These are phyloP conservation scores for Raffaelea ambrosiae DNA, from an alignment of 2,329 filamentous ascomycete species.

Conservation along the genomic window DNA sequence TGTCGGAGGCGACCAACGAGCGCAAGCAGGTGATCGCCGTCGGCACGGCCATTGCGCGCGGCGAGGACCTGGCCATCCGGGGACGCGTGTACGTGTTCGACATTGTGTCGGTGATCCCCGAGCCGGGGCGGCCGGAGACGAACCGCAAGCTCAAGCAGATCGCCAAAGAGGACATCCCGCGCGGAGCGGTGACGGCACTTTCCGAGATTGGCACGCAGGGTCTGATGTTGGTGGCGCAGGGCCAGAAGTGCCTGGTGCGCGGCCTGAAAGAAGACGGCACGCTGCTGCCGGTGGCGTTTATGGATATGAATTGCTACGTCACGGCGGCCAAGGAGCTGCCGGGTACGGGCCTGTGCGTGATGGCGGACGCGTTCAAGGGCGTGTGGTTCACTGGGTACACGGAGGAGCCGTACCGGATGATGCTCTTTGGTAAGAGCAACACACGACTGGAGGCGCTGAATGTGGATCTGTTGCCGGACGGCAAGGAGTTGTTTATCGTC, in stretches of 20 bases:
- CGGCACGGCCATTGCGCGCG: slow-evolving; percentile 76
- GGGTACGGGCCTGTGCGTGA: slow-evolving; percentile 74
- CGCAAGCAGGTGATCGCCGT: slow-evolving; percentile 74
- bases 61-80: slow-evolving; percentile 81
- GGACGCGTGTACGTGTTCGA: slow-evolving; percentile 88
- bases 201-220: slow-evolving; percentile 80
- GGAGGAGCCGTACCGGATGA: slow-evolving; percentile 94
- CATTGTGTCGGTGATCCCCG: slow-evolving; percentile 82
- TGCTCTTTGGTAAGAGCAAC: slow-evolving; percentile 80
- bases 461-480: slow-evolving; percentile 83
- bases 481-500: slow-evolving; percentile 72
- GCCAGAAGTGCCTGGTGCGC: slow-evolving; percentile 94
- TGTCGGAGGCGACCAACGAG: slow-evolving; percentile 86
- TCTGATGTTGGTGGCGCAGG: slow-evolving; percentile 82
- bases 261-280: slow-evolving; percentile 93
- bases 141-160: slow-evolving; percentile 78
- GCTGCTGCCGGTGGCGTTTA: slow-evolving; percentile 86
- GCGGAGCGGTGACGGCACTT: slow-evolving; percentile 82
- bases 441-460: slow-evolving; percentile 69
- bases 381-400: slow-evolving; percentile 95
- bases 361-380: slow-evolving; percentile 87
- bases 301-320: slow-evolving; percentile 95
- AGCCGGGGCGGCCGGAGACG: slow-evolving; percentile 77
- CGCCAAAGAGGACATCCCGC: slow-evolving; percentile 81
- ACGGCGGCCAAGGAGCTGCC: slow-evolving; percentile 76